Base-by-base conservation (phyloP, 345 rosid species). In the Hibiscus mutabilis region DNA sequence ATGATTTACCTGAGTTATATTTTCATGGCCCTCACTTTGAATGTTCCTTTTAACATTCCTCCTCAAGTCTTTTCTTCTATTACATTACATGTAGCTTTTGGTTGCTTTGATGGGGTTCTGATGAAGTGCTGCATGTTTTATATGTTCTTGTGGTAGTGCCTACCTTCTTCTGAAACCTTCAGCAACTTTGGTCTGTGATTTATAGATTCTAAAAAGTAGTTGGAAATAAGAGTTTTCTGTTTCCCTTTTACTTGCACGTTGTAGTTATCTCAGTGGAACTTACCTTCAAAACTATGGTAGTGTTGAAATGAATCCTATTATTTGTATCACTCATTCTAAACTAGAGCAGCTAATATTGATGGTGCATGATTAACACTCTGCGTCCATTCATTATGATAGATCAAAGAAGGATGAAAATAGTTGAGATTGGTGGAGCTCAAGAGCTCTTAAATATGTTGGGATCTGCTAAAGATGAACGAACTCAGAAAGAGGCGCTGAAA, bases 401-500 rank as follows among this genome's bases (percentile, higher is more conserved):
- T 83, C 88, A 87, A 72, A 89, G 90, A 71, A 92, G 99, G 77
- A 90, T 88, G 96, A 89, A 87, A 78, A 86, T 92, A 78, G 93
- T 94, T 67, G 91, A 88, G 81, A 77, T 87, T 72, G 96, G 97
- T 79, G 97, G 96, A 52, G 96, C 86, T 74, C 86, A 90, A 75
- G 89, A 87, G 80, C 91, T 94, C 77, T 63, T 90, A 53, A 77
- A 80, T 63, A 94, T 94, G 98, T 80, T 90, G 81, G 88, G 65
- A 69, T 69, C 67, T 83, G 96, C 98, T 21, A 82, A 80, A 81
- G 99, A 95, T 72, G 97, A 92, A 69, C 75, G 78, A 44, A 95
- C 97, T 10, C 85, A 87, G 76, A 87, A 84, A 82, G 93, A 85
- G 78, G 97, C 97, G 71, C 76, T 95, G 25, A 87, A 82, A 77